Conservation (phyloP, 768 basidiomycete species). For the Collybia sp. region DNA sequence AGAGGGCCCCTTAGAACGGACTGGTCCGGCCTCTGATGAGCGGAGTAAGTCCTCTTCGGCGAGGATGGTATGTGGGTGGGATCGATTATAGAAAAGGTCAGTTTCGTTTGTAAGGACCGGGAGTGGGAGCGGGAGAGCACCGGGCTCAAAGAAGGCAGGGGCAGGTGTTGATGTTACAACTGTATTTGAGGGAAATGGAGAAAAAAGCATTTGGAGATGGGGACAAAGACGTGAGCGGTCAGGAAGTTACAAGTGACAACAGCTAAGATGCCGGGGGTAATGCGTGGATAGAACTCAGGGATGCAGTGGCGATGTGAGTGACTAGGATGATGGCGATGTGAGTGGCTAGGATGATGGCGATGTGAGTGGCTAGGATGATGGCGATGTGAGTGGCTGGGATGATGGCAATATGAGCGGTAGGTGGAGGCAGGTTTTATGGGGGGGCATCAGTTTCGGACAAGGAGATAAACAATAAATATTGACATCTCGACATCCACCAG, state of each 20-base stretch:
- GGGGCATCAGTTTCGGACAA: not conserved
- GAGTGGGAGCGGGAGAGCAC: constrained; percentile 9
- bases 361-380: not conserved
- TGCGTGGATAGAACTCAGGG: no score
- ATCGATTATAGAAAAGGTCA: constrained; percentile 4
- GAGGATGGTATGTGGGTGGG: not conserved
- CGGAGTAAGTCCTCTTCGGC: not conserved
- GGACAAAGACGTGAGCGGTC: no score
- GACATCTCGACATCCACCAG: no score
- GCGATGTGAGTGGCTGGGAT: not conserved
- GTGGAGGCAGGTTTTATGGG: no score
- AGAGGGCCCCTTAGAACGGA: no score
- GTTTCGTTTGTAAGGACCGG: constrained; percentile 11
- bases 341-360: not conserved
- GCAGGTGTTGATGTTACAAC: constrained; percentile 4
- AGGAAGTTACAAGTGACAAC: no score
- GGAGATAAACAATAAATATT: no score
- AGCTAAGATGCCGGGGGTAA: no score
- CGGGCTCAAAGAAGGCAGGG: constrained; percentile 11
- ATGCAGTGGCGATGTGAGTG: not conserved
- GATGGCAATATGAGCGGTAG: no score
- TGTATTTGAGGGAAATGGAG: not conserved
- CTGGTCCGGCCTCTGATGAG: not conserved
- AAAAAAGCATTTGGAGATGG: no score
- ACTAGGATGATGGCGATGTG: not conserved